phyloP scores from a whole-genome alignment of 768 basidiomycete species.

The Podaxis mareebaensis region DNA sequence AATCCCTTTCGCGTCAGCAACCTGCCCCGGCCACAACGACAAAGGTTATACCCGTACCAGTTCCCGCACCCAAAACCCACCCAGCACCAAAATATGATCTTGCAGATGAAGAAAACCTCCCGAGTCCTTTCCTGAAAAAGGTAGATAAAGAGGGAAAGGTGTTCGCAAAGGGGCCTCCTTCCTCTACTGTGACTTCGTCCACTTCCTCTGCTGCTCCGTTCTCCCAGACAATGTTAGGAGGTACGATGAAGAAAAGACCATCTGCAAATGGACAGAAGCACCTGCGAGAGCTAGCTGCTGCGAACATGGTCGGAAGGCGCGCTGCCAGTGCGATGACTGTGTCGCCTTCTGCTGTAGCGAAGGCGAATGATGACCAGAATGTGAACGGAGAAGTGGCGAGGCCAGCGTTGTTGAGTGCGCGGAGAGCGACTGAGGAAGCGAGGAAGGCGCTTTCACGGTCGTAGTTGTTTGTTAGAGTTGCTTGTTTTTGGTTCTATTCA shows the following conservation, averaged over 20 bases:
- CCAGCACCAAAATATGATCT: constrained; percentile 60
- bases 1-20: constrained; percentile 18
- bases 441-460: constrained; percentile 44
- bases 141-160: constrained; percentile 15
- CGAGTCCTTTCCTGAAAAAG: constrained; percentile 78
- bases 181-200: neutral
- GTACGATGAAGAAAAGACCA: constrained; percentile 41
- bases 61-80: constrained; percentile 23
- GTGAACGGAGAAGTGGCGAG: constrained; percentile 27
- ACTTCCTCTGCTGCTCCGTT: neutral
- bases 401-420: constrained; percentile 44
- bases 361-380: constrained; percentile 19
- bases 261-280: constrained; percentile 47
- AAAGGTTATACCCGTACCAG: constrained; percentile 22
- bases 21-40: neutral
- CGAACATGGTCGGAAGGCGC: constrained; percentile 44
- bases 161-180: constrained; percentile 1
- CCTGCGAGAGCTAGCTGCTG: constrained; percentile 62
- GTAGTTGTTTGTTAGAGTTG: constrained; percentile 13
- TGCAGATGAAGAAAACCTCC: constrained; percentile 80
- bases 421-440: constrained; percentile 53
- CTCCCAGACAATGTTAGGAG: constrained; percentile 11
- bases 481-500: neutral
- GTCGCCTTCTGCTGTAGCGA: neutral
- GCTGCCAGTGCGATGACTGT: constrained; percentile 18